Base-by-base conservation (phyloP, 2,329 filamentous ascomycete genomes). In the Microthyrium microscopicum region DNA sequence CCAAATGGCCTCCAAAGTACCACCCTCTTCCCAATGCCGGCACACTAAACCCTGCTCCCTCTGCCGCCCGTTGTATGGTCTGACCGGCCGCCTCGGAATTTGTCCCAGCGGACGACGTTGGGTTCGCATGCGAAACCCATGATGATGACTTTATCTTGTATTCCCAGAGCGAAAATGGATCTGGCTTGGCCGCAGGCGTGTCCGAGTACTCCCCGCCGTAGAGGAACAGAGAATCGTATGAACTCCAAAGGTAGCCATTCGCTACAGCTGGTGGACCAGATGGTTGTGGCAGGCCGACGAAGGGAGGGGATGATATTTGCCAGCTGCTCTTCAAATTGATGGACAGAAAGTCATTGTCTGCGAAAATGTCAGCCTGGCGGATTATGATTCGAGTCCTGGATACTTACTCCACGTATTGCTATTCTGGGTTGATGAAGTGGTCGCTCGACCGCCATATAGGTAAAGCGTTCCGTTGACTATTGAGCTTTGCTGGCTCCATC, bases 1-100 rank as follows among this genome's bases (percentile, higher is more conserved):
- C 78, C 5, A 80, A 56, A 51, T 84, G 79, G 0, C 79, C 79
- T 18, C 77, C 79, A 52, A 85, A 85, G 50, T 82, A 85, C 62
- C 73, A 85, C 20, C 75, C 80, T 29, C 76, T 55, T 0, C 77
- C 77, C 1, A 83, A 55, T 34, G 73, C 69, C 1, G 76, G 70
- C 1, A 84, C 70, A 19, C 71, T 77, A 11, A 80, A 54, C 1
- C 77, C 77, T 8, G 79, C 76, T 5, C 79, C 79, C 49, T 85
- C 79, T 2, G 77, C 77, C 2, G 77, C 66, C 29, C 78, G 62
- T 47, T 83, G 73, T 3, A 85, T 63, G 1, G 66, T 54, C 15
- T 64, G 53, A 15, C 63, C 62, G 7, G 59, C 66, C 0, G 55
- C 55, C 16, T 70, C 68, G 0, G 77, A 73, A 44, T 70, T 68